A percentile compares a stretch with the other conserved stretches of the same genome.
These are phyloP conservation scores for Fomitopsis pulvina DNA, from an alignment of 768 basidiomycete genomes.

Conservation along the genomic window DNA sequence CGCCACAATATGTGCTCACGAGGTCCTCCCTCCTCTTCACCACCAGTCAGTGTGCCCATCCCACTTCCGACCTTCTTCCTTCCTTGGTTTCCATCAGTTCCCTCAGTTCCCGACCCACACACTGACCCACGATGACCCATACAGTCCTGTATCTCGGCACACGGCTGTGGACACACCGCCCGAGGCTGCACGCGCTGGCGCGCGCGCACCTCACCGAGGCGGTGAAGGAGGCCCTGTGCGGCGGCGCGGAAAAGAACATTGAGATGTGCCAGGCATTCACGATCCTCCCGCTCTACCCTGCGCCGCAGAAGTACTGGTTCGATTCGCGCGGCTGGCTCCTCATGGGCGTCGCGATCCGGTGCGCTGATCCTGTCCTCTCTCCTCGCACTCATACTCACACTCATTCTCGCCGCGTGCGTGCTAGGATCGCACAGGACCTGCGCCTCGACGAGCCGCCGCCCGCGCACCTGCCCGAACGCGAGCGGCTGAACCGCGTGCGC, in stretches of 20 bases:
- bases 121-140: neutral
- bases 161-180: conserved; percentile 45
- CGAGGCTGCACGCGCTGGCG: conserved; percentile 42
- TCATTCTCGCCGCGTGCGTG: too few relatives aligned
- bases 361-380: neutral
- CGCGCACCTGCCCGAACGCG: conserved; percentile 39
- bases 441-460: conserved; percentile 44
- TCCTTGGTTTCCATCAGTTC: too few relatives aligned
- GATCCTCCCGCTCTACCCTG: conserved; percentile 50
- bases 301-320: conserved; percentile 51
- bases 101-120: too few relatives aligned
- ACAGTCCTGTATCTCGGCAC: conserved; percentile 58
- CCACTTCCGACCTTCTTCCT: neutral
- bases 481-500: conserved; percentile 58
- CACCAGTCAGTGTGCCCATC: conserved; percentile 32
- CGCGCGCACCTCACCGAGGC: conserved; percentile 50
- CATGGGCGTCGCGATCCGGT: conserved; percentile 62
- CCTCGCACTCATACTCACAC: neutral
- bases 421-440: conserved; percentile 62
- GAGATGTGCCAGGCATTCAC: conserved; percentile 71
- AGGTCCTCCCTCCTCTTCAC: conserved; percentile 45
- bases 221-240: conserved; percentile 44
- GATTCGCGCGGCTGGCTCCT: conserved; percentile 65
- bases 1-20: conserved; percentile 40
- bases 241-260: conserved; percentile 46